These are phyloP conservation scores for Parietaria judaica DNA, from an alignment of 306 rosid species.

Conservation along the genomic window DNA sequence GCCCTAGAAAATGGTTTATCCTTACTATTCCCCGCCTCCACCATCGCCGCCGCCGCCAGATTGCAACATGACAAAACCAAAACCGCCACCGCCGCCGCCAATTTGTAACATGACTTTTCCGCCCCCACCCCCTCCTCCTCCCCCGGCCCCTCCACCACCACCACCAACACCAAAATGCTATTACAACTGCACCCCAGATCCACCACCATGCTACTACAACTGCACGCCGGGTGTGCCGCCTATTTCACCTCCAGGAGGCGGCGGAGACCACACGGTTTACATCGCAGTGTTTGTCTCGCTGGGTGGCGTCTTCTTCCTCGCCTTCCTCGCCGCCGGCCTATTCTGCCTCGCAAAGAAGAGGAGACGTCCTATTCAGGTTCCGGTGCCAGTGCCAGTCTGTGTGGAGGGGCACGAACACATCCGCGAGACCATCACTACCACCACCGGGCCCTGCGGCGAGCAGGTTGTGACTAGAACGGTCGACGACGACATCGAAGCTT, in stretches of 20 bases:
- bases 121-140: neutral
- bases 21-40: conserved; percentile 4
- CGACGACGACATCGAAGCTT: conserved; percentile 5
- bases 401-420: conserved; percentile 6
- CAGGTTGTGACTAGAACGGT: conserved; percentile 7
- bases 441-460: conserved; percentile 6
- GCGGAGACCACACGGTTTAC: neutral
- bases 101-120: neutral
- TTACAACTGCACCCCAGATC: neutral
- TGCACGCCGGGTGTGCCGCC: neutral
- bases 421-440: conserved; percentile 1
- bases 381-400: neutral
- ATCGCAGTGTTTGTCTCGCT: conserved; percentile 16
- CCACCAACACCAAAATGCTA: neutral
- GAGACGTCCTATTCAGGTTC: neutral
- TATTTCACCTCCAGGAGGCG: neutral
- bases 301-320: conserved; percentile 21
- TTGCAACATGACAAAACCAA: neutral
- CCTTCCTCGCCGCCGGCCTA: conserved; percentile 13
- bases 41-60: conserved; percentile 4
- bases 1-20: conserved; percentile 4
- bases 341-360: conserved; percentile 17
- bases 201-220: neutral
- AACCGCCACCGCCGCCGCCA: neutral
- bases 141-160: neutral